Percentiles rank a stretch among this genome's conserved stretches.
phyloP scores from a whole-genome alignment of 179 eudicot genomes.

The Pouteria campechiana region DNA sequence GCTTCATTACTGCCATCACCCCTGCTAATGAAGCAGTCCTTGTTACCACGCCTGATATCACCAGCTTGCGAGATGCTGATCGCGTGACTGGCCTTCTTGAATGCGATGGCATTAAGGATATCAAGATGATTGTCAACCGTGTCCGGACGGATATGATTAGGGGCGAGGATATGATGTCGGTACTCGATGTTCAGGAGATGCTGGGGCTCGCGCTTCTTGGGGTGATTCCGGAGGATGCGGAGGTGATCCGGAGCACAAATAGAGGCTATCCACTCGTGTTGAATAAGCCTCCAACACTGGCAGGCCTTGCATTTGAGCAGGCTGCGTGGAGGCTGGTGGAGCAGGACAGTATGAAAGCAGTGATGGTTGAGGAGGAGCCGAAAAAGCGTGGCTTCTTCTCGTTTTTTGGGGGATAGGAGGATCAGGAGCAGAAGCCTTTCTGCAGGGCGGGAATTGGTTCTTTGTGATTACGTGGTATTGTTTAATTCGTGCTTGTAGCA shows the following conservation, averaged over 20 bases:
- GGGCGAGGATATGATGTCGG: slow-evolving; percentile 99
- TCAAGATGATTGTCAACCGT: slow-evolving; percentile 94
- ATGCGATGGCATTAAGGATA: slow-evolving; percentile 94
- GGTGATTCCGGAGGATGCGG: slow-evolving; percentile 87
- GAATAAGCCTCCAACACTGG: slow-evolving; percentile 88
- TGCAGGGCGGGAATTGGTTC: too few relatives aligned
- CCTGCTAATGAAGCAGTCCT: slow-evolving; percentile 95
- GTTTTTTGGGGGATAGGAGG: slow-evolving; percentile 60
- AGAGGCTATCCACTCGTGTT: slow-evolving; percentile 87
- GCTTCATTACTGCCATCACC: slow-evolving; percentile 92
- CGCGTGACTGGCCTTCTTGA: slow-evolving; percentile 91
- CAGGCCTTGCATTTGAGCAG: slow-evolving; percentile 95
- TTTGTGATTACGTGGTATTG: too few relatives aligned
- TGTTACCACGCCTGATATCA: slow-evolving; percentile 93
- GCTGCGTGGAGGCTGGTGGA: slow-evolving; percentile 98
- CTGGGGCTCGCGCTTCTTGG: slow-evolving; percentile 84
- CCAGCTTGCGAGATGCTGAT: slow-evolving; percentile 79
- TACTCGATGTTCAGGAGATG: slow-evolving; percentile 96
- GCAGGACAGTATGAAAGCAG: slow-evolving; percentile 97
- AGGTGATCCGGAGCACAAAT: slow-evolving; percentile 95
- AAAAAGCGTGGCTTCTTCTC: slow-evolving; percentile 91
- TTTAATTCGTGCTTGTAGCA: too few relatives aligned
- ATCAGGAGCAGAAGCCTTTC: too few relatives aligned
- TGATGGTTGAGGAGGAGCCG: slow-evolving; percentile 94
- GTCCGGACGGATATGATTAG: slow-evolving; percentile 87